A percentile compares a stretch with the other conserved stretches of the same genome.
These are phyloP conservation scores for Exobasidium rhododendri DNA, from an alignment of 1,284 basidiomycete genomes.

Conservation along the genomic window DNA sequence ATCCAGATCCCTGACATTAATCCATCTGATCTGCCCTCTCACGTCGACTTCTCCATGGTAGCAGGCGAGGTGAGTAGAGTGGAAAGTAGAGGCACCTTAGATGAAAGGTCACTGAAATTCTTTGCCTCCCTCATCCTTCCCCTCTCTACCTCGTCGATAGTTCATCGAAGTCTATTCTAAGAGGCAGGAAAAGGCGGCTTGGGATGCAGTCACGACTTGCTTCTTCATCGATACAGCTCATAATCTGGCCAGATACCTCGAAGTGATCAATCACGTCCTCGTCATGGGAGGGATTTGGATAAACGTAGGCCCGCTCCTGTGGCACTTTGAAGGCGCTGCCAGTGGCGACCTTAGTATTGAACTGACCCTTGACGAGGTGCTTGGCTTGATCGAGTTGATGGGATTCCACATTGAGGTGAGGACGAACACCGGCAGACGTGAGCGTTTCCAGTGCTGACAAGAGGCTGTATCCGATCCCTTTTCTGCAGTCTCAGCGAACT, in stretches of 20 bases:
- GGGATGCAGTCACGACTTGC: conserved; percentile 88
- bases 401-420: conserved; percentile 83
- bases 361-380: conserved; percentile 82
- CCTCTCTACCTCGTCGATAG: too few species aligned
- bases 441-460: conserved; percentile 12
- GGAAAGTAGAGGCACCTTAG: background rate
- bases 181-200: conserved; percentile 67
- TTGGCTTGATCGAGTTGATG: conserved; percentile 68
- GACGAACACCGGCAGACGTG: conserved; percentile 13
- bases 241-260: conserved; percentile 48
- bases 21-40: conserved; percentile 32
- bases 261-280: conserved; percentile 47
- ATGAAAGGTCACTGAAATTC: too few species aligned
- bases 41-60: conserved; percentile 51
- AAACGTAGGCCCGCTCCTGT: conserved; percentile 74
- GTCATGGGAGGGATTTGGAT: conserved; percentile 48
- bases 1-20: conserved; percentile 46
- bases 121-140: too few species aligned
- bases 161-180: conserved; percentile 47
- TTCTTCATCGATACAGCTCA: conserved; percentile 91
- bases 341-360: conserved; percentile 67
- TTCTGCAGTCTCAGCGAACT: conserved; percentile 75
- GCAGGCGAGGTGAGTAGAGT: conserved; percentile 36
- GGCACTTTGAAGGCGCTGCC: conserved; percentile 74
- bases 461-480: conserved; percentile 55